Evolutionary conservation across 192 early-diverging fungal genomes (phyloP).

Genomic region (Coemansia sp.): DNA sequence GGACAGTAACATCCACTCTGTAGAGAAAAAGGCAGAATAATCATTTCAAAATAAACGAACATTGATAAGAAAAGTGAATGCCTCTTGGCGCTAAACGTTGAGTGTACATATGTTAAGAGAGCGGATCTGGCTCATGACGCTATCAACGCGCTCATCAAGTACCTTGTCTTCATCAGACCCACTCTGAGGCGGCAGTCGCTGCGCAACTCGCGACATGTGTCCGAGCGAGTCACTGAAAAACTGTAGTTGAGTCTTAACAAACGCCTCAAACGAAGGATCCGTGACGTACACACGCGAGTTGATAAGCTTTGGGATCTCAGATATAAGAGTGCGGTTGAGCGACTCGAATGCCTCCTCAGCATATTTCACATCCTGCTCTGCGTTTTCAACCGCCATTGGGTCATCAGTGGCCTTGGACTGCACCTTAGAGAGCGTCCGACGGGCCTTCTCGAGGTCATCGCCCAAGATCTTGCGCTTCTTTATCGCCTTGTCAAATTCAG

Average conservation of each 20-base stretch:
- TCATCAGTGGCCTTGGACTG: constrained; percentile 81
- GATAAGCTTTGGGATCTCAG: constrained; percentile 89
- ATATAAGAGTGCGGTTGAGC: constrained; percentile 77
- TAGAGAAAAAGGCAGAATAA: neutral
- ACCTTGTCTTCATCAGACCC: constrained; percentile 54
- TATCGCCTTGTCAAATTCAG: constrained; percentile 91
- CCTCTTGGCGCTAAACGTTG: constrained; percentile 31
- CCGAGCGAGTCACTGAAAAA: constrained; percentile 84
- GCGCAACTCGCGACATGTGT: constrained; percentile 65
- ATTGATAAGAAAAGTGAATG: neutral
- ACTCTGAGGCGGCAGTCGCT: constrained; percentile 60
- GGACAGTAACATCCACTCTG: neutral
- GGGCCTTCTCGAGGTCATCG: constrained; percentile 83
- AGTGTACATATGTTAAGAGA: constrained; percentile 88
- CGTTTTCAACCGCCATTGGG: constrained; percentile 58
- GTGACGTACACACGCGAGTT: constrained; percentile 85
- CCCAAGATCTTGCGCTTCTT: constrained; percentile 85
- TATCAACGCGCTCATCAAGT: constrained; percentile 74
- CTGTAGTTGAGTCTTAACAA: constrained; percentile 90
- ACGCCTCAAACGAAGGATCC: constrained; percentile 94
- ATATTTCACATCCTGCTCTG: constrained; percentile 76
- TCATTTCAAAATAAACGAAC: constrained; percentile 3
- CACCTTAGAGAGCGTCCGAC: constrained; percentile 73
- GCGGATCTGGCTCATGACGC: constrained; percentile 84
- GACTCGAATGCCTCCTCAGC: constrained; percentile 77